Percentiles rank a stretch among this genome's conserved stretches.
Evolutionary conservation across 2,329 filamentous ascomycete species (phyloP).

Genomic region (Hypoxylon sp.): DNA sequence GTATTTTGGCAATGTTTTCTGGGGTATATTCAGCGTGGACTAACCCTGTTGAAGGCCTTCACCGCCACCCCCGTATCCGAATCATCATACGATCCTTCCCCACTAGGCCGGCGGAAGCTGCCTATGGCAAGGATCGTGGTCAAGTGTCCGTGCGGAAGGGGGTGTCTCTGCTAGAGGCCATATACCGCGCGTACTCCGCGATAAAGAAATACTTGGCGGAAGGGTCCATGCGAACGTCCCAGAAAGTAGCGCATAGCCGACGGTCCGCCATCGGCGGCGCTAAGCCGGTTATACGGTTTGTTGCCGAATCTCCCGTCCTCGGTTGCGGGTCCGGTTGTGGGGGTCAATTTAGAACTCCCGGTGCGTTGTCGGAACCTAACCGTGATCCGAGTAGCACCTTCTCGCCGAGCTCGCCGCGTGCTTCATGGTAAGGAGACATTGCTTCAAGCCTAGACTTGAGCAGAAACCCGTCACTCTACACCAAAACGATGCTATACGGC

Average conservation of each 20-base stretch:
- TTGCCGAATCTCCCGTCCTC: slow-evolving; percentile 6
- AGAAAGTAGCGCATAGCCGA: slow-evolving; percentile 9
- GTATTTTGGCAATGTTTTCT: not conserved
- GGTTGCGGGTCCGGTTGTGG: not conserved
- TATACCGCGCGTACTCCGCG: not conserved
- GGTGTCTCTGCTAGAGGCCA: not conserved
- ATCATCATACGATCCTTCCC: not conserved
- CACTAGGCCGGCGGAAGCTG: not conserved
- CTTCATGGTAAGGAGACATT: not conserved
- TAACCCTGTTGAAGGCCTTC: not conserved
- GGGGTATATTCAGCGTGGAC: not conserved
- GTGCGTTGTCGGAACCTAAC: not conserved
- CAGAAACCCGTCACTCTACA: not conserved
- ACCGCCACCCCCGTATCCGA: slow-evolving; percentile 10
- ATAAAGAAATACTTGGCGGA: not conserved
- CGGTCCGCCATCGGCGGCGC: slow-evolving; percentile 4
- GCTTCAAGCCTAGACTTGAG: not conserved
- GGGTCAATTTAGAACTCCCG: not conserved
- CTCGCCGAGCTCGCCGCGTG: not conserved
- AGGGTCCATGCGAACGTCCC: not conserved
- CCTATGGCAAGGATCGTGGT: not conserved
- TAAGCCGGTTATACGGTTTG: not conserved
- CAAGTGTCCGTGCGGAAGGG: not conserved
- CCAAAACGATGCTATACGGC: not conserved
- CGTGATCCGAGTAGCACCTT: not conserved